A percentile compares a stretch with the other conserved stretches of the same genome.
These are phyloP conservation scores for Exophiala phaeomuriformis DNA, from an alignment of 2,329 filamentous ascomycete genomes.

Conservation along the genomic window DNA sequence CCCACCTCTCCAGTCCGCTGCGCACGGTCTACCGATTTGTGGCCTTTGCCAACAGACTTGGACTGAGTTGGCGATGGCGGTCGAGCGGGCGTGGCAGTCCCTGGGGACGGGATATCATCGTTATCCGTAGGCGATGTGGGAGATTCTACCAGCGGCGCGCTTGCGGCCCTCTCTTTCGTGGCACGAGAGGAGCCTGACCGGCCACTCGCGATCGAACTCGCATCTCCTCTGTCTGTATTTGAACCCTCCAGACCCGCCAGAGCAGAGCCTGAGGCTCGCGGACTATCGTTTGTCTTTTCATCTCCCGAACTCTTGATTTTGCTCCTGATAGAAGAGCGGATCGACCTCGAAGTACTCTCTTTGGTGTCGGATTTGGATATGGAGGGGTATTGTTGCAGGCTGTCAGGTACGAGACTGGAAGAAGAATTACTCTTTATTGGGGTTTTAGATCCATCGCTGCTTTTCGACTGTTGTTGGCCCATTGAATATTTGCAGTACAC, in stretches of 20 bases:
- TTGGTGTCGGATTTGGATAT: slow-evolving; percentile 90
- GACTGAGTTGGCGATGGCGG: slow-evolving; percentile 87
- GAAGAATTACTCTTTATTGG: slow-evolving; percentile 38
- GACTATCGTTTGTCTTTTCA: slow-evolving; percentile 57
- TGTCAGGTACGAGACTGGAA: slow-evolving; percentile 40
- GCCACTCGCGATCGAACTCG: slow-evolving; percentile 61
- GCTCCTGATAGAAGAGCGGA: slow-evolving; percentile 71
- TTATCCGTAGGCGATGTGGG: slow-evolving; percentile 31
- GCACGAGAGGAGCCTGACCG: slow-evolving; percentile 30
- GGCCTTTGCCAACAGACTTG: slow-evolving; percentile 61
- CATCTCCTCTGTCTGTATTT: slow-evolving; percentile 60
- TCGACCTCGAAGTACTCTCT: slow-evolving; percentile 72
- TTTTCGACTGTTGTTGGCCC: slow-evolving; percentile 48
- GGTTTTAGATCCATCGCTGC: slow-evolving; percentile 46
- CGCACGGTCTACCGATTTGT: slow-evolving; percentile 71
- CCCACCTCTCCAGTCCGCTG: slow-evolving; percentile 87
- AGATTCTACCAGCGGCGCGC: slow-evolving; percentile 27
- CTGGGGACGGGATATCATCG: slow-evolving; percentile 41
- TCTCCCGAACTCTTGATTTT: slow-evolving; percentile 66
- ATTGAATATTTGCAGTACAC: slow-evolving; percentile 32
- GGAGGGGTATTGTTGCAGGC: slow-evolving; percentile 79
- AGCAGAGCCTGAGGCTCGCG: slow-evolving; percentile 62
- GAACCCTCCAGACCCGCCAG: slow-evolving; percentile 54
- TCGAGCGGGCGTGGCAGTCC: slow-evolving; percentile 47
- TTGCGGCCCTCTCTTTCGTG: slow-evolving; percentile 25